Base-by-base conservation (phyloP, 1,284 basidiomycete genomes). In the Volvariella volvacea region DNA sequence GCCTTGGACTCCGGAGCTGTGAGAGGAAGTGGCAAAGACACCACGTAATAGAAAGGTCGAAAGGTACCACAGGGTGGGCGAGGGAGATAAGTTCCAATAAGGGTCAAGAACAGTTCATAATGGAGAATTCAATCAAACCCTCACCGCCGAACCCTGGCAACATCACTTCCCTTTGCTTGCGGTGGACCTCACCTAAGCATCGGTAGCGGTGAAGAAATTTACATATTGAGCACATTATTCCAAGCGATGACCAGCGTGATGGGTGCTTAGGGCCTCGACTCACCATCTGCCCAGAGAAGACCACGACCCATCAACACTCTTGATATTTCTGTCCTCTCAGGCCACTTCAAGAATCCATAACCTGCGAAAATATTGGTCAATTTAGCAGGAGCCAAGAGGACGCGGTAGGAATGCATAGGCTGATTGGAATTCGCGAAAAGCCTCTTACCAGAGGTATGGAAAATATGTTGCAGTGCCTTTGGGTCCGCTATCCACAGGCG, bases 381-480 rank as follows among this genome's bases (percentile, higher is more conserved):
- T n/a, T n/a, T n/a, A n/a, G n/a, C n/a, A n/a, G n/a, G n/a, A n/a
- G n/a, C n/a, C n/a, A n/a, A n/a, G n/a, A n/a, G n/a, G n/a, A n/a
- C 20, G 17, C 16, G 9, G 25, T 22, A 44, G 30, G 41, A 22
- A 25, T 38, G 42, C 43, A 42, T 34, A n/a, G n/a, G n/a, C n/a
- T n/a, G n/a, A n/a, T n/a, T n/a, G n/a, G n/a, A n/a, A 28, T 28
- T 28, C 25, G 25, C 25, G 25, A 6, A 28, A 28, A 12, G 25
- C 25, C 16, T 41, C 52, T 28, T 40, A 63, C 68, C 68, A 22
- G 69, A 68, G 12, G 69, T 70, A 45, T 71, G 68, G 42, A 68
- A 65, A 21, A 73, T 72, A 47, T 73, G 67, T 48, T 72, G 67
- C 22, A 73, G 58, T 3, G 70, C 70, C 51, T 69, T 70, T 2